Base-by-base conservation (phyloP, 495 filamentous ascomycete genomes). In the Aspergillus mulundensis region DNA sequence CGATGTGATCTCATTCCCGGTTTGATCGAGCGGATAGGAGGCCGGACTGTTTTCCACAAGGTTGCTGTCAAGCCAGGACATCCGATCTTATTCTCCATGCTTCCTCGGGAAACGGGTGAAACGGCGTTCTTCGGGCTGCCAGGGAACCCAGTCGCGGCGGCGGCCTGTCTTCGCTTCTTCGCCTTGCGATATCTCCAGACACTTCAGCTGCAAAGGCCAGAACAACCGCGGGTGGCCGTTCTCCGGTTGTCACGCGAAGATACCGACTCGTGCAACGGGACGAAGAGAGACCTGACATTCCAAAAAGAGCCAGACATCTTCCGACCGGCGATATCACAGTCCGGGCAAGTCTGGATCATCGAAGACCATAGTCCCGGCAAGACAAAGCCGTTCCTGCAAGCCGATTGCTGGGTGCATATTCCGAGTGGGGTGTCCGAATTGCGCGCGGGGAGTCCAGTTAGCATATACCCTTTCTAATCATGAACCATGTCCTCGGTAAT, bases 361-460 rank as follows among this genome's bases (percentile, higher is more conserved):
- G 46, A 49, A 25, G 59, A 61, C 30, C 52, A 58, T 19, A 59
- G 60, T 25, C 48, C 60, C 3, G 51, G 50, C 19, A 62, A 59
- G 52, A 58, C 54, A 18, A 55, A 55, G 28, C 60, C 56, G 7
- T 62, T 62, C 34, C 56, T 62, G 18, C 36, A 20, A 1, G 50
- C 60, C 5, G 55, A 59, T 38, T 62, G 60, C 39, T 62, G 60
- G 60, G 50, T 52, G 44, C 60, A 62, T 36, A 52, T 62, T 34
- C 51, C 51, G 6, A 18, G 45, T 14, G 55, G 43, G n/a, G 39
- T 40, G 6, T 21, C 34, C 5, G 34, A 36, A 28, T 8, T 62
- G 15, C 20, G 50, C 5, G 50, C 41, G 5, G 50, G 53, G 5
- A 50, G 51, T 25, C 1, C n/a, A 15, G 46, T 60, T 21, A 19